A percentile compares a stretch with the other conserved stretches of the same genome.
These are phyloP conservation scores for Sisymbrium irio DNA, from an alignment of 345 rosid genomes.

Conservation along the genomic window DNA sequence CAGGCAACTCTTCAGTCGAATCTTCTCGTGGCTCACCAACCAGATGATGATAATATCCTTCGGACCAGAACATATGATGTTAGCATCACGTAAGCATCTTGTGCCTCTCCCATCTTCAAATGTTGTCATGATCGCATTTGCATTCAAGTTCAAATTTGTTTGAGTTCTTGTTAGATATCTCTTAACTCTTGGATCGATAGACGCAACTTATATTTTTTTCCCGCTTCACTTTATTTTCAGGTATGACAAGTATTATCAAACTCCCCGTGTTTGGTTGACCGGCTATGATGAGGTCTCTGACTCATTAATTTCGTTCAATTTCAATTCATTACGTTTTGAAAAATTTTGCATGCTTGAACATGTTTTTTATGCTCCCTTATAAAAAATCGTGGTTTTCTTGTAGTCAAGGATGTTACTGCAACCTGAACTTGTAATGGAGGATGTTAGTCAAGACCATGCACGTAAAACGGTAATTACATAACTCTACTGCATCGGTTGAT, in stretches of 20 bases:
- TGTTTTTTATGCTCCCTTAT: not conserved
- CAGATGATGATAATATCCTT: conserved; percentile 86
- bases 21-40: conserved; percentile 79
- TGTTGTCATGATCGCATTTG: not conserved
- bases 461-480: conserved; percentile 59
- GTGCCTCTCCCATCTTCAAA: not conserved
- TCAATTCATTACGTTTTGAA: not conserved
- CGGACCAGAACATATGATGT: conserved; percentile 96
- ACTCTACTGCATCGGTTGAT: not conserved
- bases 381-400: conserved; percentile 15
- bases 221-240: conserved; percentile 39
- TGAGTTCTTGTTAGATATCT: not conserved
- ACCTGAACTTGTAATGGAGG: conserved; percentile 87
- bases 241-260: conserved; percentile 90
- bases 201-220: not conserved
- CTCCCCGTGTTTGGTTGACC: conserved; percentile 93
- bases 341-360: not conserved
- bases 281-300: conserved; percentile 82
- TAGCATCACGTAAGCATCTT: conserved; percentile 73
- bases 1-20: conserved; percentile 86
- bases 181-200: not conserved
- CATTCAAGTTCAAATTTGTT: not conserved
- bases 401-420: conserved; percentile 88
- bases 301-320: not conserved
- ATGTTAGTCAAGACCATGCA: conserved; percentile 95